phyloP scores from a whole-genome alignment of 2,329 filamentous ascomycete species.

The Penicillium sp. region DNA sequence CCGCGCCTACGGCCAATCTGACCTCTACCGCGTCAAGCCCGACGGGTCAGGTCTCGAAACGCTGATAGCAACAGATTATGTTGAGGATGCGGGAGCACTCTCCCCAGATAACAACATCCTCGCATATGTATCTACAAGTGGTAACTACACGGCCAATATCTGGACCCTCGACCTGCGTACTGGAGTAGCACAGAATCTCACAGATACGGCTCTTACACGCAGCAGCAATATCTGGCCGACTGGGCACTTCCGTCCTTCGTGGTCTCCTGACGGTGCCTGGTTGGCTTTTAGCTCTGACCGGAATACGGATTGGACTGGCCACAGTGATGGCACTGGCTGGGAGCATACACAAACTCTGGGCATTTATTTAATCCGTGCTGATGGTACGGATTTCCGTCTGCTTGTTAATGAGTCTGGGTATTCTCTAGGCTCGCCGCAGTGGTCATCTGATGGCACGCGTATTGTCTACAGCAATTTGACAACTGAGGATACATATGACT shows the following conservation, averaged over 20 bases:
- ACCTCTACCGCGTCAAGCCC: constrained; percentile 36
- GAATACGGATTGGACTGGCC: constrained; percentile 42
- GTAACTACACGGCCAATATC: constrained; percentile 35
- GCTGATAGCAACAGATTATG: background rate
- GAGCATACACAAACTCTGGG: constrained; percentile 41
- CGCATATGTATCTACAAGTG: constrained; percentile 41
- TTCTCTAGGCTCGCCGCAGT: background rate
- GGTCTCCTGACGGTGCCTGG: background rate
- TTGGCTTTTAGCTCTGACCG: constrained; percentile 40
- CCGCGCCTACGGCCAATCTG: constrained; percentile 38
- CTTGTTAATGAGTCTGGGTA: background rate
- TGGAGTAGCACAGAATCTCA: constrained; percentile 14
- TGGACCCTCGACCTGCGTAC: constrained; percentile 38
- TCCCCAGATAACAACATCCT: constrained; percentile 36
- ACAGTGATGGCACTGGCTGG: constrained; percentile 40
- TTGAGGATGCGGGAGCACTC: constrained; percentile 22
- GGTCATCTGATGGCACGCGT: background rate
- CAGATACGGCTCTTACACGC: background rate
- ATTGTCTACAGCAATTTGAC: background rate
- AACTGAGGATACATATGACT: background rate
- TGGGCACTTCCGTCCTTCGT: background rate
- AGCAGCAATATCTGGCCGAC: background rate
- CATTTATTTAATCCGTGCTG: background rate
- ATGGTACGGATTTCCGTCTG: background rate
- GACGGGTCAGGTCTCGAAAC: constrained; percentile 32